Evolutionary conservation across 129 eudicot species (phyloP).

Genomic region (Centaurea solstitialis): DNA sequence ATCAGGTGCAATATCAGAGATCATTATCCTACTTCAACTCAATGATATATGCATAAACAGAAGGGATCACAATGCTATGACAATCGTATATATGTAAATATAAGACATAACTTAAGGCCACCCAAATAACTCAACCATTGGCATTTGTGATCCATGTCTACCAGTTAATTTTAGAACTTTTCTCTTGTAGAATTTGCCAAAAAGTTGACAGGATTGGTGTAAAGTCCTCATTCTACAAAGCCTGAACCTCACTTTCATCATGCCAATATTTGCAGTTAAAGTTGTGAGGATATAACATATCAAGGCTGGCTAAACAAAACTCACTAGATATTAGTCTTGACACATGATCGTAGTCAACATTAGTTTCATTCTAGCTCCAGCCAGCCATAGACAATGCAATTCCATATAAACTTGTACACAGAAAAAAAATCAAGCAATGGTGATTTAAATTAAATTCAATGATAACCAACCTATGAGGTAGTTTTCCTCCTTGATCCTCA

Average conservation of each 20-base stretch:
- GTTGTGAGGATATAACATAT: background rate
- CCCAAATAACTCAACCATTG: background rate
- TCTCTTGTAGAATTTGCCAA: background rate
- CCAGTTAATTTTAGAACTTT: background rate
- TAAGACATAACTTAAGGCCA: background rate
- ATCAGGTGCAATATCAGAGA: background rate
- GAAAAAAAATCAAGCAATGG: background rate
- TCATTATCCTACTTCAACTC: too few species aligned
- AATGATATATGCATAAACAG: background rate
- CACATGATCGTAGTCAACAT: background rate
- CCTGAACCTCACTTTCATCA: background rate
- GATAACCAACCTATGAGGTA: constrained; percentile 40
- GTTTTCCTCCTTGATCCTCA: constrained; percentile 48
- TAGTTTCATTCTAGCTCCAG: background rate
- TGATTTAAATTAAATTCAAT: background rate
- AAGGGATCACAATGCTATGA: background rate
- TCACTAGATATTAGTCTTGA: background rate
- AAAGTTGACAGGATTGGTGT: background rate
- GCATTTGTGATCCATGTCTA: background rate
- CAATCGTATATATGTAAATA: background rate
- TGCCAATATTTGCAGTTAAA: background rate
- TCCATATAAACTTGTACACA: background rate
- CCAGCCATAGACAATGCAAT: background rate
- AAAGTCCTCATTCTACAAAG: background rate
- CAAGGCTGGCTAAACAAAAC: background rate